Evolutionary conservation across 1,284 basidiomycete genomes (phyloP).

Genomic region (Cutaneotrichosporon spelunceum): DNA sequence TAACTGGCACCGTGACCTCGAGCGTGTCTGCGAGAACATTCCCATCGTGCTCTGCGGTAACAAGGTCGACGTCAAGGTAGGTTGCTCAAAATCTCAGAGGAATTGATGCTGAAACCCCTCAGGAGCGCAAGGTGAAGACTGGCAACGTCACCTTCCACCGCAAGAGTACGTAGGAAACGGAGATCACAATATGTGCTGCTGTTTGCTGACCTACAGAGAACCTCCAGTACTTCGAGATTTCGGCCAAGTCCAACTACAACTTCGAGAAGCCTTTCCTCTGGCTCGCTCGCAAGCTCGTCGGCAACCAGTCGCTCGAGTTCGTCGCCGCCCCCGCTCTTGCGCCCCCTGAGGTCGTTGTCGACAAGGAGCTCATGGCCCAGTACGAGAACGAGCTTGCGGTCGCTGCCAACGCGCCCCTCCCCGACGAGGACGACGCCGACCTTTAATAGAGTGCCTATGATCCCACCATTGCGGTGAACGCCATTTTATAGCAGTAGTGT

Average conservation of each 20-base stretch:
- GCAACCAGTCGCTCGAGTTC: conserved; percentile 86
- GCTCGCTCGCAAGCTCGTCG: conserved; percentile 97
- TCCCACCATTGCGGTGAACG: conserved; percentile 8
- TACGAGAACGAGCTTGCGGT: conserved; percentile 80
- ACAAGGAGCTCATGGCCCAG: conserved; percentile 68
- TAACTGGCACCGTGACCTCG: conserved; percentile 99
- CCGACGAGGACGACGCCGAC: conserved; percentile 53
- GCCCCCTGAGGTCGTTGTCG: conserved; percentile 88
- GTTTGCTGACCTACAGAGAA: conserved; percentile 59
- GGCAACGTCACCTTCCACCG: conserved; percentile 98
- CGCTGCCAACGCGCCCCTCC: conserved; percentile 50
- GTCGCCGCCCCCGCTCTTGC: conserved; percentile 94
- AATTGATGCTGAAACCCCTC: conserved; percentile 16
- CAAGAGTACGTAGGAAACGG: conserved; percentile 62
- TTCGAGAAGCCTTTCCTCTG: conserved; percentile 99
- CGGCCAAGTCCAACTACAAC: conserved; percentile 99
- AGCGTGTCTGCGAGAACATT: conserved; percentile 64
- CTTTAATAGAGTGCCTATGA: conserved; percentile 31
- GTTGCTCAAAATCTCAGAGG: conserved; percentile 27
- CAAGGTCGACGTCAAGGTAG: conserved; percentile 98
- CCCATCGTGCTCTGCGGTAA: conserved; percentile 98
- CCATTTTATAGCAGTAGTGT: conserved; percentile 15
- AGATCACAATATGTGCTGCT: neutral
- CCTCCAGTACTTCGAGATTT: conserved; percentile 99
- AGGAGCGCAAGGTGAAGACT: conserved; percentile 99